Evolutionary conservation across 257 asterid species (phyloP), one percentile per base, ranked within the genome.

Genomic region (Solanum sitiens): DNA sequence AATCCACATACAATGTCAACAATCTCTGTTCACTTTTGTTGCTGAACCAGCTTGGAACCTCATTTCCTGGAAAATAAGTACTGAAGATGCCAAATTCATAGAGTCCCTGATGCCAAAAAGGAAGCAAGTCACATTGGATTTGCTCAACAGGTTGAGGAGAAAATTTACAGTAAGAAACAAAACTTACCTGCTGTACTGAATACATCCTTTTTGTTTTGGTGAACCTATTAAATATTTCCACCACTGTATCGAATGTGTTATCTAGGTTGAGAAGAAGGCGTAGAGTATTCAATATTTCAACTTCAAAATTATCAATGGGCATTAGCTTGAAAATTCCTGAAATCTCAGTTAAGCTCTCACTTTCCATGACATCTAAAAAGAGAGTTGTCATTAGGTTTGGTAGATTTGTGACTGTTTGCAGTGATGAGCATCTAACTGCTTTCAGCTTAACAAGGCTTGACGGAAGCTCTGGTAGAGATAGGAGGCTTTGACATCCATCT

Each of bases 21-120:
- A 37, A 25, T 25, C 44, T 79, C 39, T 79, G 39, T 59, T 32
- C 73, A 79, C 68, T 67, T 21, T 39, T 77, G 39, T 70, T 16
- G 63, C 33, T 76, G 77, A 87, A 87, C 86, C 86, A 79, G 21
- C 70, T 33, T 79, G 89, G 89, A 80, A 87, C 80, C 47, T 87
- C 86, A 87, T 53, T 76, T 53, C 86, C 77, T 50, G 86, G 89
- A 87, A 87, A 45, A 63, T 79, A 76, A 77, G 86, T 77, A 53
- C 86, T 87, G 70, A 79, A 87, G 33, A 87, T 87, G 32, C 89
- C 89, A 87, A 87, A 87, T 87, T 87, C 86, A 39, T 79, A 61
- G n/a, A 87, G 86, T 77, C 89, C 89, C 89, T 87, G 59, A 79
- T 25, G 16, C 16, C 84, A 27, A 25, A 45, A 15, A 7, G 27